Evolutionary conservation across 2,329 filamentous ascomycete species (phyloP).

Genomic region (Cercospora beticola): DNA sequence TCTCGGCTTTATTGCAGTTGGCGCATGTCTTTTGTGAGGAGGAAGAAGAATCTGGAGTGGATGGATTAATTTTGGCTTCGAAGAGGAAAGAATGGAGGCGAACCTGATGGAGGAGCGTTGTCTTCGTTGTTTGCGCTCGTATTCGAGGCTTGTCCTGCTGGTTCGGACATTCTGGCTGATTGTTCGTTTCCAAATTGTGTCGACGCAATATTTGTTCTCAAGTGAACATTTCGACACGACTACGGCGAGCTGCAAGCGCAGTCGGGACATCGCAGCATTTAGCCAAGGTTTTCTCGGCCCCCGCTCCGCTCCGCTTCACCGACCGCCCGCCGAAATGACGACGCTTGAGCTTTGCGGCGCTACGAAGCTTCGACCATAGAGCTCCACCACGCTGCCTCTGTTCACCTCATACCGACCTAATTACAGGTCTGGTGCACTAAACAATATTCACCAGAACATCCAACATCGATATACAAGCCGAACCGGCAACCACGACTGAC

Average conservation of each 20-base stretch:
- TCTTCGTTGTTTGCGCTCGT: neutral
- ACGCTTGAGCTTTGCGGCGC: neutral
- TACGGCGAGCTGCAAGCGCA: neutral
- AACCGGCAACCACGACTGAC: neutral
- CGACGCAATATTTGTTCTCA: neutral
- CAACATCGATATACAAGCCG: neutral
- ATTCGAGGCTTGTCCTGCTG: neutral
- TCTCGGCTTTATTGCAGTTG: conserved; percentile 21
- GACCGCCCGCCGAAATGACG: conserved; percentile 1
- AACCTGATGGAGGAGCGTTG: neutral
- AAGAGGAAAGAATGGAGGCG: neutral
- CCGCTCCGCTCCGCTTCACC: neutral
- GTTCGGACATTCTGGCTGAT: neutral
- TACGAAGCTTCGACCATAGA: conserved; percentile 6
- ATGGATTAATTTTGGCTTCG: neutral
- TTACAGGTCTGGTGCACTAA: neutral
- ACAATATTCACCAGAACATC: neutral
- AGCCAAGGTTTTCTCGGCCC: neutral
- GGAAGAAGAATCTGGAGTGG: neutral
- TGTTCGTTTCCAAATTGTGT: neutral
- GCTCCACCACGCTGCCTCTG: neutral
- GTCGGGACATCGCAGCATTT: neutral
- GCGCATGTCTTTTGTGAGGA: conserved; percentile 9
- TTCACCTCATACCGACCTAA: neutral
- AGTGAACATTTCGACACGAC: neutral